Base-by-base conservation (phyloP, 1,284 basidiomycete species). In the Butyriboletus appendiculatus region DNA sequence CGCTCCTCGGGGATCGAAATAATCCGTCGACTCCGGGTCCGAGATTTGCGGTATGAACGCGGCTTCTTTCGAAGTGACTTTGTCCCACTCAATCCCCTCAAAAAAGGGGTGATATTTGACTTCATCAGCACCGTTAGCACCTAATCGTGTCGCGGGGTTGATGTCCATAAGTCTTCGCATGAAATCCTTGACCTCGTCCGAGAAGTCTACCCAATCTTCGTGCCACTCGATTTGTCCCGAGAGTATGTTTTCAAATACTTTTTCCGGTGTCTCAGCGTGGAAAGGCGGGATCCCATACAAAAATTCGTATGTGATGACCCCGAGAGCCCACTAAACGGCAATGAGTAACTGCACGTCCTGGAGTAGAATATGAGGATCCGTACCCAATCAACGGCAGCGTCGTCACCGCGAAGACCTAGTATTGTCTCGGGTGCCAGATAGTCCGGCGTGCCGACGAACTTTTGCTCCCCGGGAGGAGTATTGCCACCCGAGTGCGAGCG, bases 291-390 rank as follows among this genome's bases (percentile, higher is more conserved):
- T 85, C 4, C 97, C 96, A 64, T 96, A 99, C 34, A 99, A 75
- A 74, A 99, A 99, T 76, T 99, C 96, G 75, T 99, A 99, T 28
- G 95, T 90, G 65, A 99, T 97, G 43, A 98, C 95, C 57, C 97
- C 97, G 34, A 99, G 81, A 15, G 97, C 97, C 97, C 97, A 99
- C 88, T 89, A 47, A 38, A 53, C 34, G 24, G 60, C 53, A 55
- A 59, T 61, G 59, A 61, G 62, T 47, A 52, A 53, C 53, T 30
- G 54, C 41, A 37, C 22, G 32, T 45, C 18, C 35, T 38, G 16
- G 18, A 50, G 46, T 48, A 53, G 39, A 53, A 51, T 32, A 35
- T 59, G 40, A 50, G 26, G 69, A 62, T 20, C 72, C 81, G 52
- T 60, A 94, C 92, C 95, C 97, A 99, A 76, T 99, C 97, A 58